Evolutionary conservation across 148 eudicot species (phyloP).

Genomic region (Vaccinium darrowii): DNA sequence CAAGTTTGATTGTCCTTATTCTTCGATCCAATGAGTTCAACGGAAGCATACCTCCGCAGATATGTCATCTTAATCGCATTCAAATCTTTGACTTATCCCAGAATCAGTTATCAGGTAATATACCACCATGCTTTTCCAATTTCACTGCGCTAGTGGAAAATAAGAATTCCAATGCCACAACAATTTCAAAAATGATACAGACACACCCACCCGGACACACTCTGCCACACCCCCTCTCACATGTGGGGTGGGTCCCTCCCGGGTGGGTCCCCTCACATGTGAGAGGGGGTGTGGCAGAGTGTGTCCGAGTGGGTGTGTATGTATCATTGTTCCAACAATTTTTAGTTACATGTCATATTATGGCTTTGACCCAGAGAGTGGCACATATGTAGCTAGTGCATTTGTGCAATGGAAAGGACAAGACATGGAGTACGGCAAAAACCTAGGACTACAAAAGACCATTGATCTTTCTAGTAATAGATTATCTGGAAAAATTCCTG

Average conservation of each 20-base stretch:
- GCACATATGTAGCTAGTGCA: background rate
- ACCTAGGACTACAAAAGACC: slow-evolving; percentile 12
- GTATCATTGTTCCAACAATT: too few species aligned
- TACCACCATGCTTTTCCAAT: slow-evolving; percentile 12
- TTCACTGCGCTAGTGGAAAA: background rate
- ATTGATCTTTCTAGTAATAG: slow-evolving; percentile 29
- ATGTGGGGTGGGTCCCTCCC: too few species aligned
- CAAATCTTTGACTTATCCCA: slow-evolving; percentile 21
- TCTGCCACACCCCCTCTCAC: too few species aligned
- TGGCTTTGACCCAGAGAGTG: rapidly evolving
- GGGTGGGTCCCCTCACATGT: too few species aligned
- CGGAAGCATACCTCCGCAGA: slow-evolving; percentile 16
- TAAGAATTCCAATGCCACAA: too few species aligned
- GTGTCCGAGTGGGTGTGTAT: too few species aligned
- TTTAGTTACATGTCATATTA: too few species aligned
- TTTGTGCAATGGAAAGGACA: slow-evolving; percentile 18
- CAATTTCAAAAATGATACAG: too few species aligned
- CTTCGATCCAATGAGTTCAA: slow-evolving; percentile 14
- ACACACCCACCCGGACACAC: too few species aligned
- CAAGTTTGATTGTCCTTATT: slow-evolving; percentile 12
- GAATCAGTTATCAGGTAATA: slow-evolving; percentile 18
- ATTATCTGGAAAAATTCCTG: slow-evolving; percentile 20
- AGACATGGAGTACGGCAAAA: slow-evolving; percentile 7
- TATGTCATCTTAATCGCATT: slow-evolving; percentile 7
- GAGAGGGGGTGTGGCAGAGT: too few species aligned